These are phyloP conservation scores for Phytophthora fragariae DNA, from an alignment of 352 stramenopile species.

Conservation along the genomic window DNA sequence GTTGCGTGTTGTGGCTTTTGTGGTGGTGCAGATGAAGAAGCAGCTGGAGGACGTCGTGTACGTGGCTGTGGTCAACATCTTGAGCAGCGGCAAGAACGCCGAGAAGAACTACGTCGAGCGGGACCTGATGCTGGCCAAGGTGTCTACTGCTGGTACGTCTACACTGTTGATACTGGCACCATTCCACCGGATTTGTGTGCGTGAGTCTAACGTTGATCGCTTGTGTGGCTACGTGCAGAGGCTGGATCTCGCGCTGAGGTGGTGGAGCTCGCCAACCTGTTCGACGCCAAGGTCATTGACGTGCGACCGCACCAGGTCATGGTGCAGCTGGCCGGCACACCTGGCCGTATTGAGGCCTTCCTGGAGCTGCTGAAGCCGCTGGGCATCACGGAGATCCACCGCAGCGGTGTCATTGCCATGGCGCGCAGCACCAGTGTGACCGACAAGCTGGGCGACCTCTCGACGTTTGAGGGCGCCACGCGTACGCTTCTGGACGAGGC, in stretches of 20 bases:
- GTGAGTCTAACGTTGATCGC: constrained; percentile 8
- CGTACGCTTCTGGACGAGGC: constrained; percentile 73
- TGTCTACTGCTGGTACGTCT: constrained; percentile 75
- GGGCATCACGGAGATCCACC: constrained; percentile 87
- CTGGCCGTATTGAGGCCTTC: constrained; percentile 82
- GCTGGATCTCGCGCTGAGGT: constrained; percentile 75
- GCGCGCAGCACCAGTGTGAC: constrained; percentile 70
- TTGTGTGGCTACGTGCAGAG: constrained; percentile 41
- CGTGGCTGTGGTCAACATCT: constrained; percentile 86
- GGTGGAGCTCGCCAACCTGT: constrained; percentile 83
- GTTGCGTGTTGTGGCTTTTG: constrained; percentile 3
- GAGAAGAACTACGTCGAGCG: constrained; percentile 88
- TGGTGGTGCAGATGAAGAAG: constrained; percentile 80
- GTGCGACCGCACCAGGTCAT: constrained; percentile 85
- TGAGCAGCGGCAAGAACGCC: constrained; percentile 67
- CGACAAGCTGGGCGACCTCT: constrained; percentile 69
- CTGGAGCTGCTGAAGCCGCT: constrained; percentile 84
- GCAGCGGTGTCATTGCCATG: constrained; percentile 88
- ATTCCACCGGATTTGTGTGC: constrained; percentile 17
- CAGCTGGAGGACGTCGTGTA: constrained; percentile 90
- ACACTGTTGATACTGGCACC: background rate
- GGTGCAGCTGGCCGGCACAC: constrained; percentile 82
- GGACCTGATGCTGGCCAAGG: constrained; percentile 90
- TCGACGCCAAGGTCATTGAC: constrained; percentile 89
- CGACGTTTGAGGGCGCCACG: constrained; percentile 78